Base-by-base conservation (phyloP, 2,329 filamentous ascomycete genomes). In the Lachnellula suecica region DNA sequence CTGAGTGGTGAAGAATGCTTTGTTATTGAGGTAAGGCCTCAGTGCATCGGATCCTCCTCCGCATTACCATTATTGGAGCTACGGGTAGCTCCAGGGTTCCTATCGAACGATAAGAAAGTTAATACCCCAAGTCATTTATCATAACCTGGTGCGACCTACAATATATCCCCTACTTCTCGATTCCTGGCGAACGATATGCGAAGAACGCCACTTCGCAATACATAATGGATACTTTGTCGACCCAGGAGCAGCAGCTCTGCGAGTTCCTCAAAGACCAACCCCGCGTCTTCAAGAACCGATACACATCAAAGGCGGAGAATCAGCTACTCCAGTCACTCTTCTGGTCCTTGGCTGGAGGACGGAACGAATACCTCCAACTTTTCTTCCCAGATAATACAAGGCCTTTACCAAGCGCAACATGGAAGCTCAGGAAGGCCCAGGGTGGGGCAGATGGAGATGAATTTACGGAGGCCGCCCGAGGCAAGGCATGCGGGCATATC, bases 401-500 rank as follows among this genome's bases (percentile, higher is more conserved):
- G 37, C 82, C 87, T 8, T 74, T 78, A 24, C 71, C 76, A n/a
- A 74, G 74, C 42, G 78, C 77, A 35, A 73, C 76, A 41, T 87
- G 92, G 80, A 94, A 88, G 70, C 77, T 99, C 35, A 83, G 88
- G 56, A 85, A 90, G 63, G 92, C 92, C 15, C 95, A 99, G 68
- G 93, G 92, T 17, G 90, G 90, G n/a, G 79, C 91, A 52, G 91
- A 96, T 66, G 93, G 94, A 10, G 91, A 93, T 27, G 95, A 99
- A 70, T 99, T 97, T 68, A 94, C 91, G 19, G 88, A 93, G 61
- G 88, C 89, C 6, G 94, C 94, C 13, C 84, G 91, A 61, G 94
- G 95, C 50, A 95, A 95, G 71, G 87, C 91, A 43, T 99, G 94
- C 69, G 95, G 94, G 4, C 95, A 99, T 74, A 97, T 99, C 57